These are phyloP conservation scores for Trifolium subterraneum DNA, from an alignment of 306 rosid species.

Conservation along the genomic window DNA sequence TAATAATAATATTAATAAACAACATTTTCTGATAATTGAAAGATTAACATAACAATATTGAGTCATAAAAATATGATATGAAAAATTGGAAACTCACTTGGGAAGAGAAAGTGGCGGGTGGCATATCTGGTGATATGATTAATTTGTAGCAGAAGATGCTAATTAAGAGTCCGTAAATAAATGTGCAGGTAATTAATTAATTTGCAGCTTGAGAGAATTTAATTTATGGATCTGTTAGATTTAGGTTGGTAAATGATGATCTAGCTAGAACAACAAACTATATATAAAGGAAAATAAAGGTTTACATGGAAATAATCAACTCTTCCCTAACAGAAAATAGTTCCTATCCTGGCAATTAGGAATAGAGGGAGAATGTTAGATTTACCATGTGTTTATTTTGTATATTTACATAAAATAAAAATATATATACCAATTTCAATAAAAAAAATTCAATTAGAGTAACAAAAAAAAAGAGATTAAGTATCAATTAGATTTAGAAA, in stretches of 20 bases:
- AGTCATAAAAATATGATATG: neutral
- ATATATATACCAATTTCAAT: too few species aligned
- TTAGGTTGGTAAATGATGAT: conserved; percentile 16
- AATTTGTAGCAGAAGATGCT: conserved; percentile 15
- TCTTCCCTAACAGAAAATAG: conserved; percentile 4
- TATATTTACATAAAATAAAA: neutral
- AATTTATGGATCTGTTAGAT: conserved; percentile 12
- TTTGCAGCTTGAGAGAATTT: conserved; percentile 31
- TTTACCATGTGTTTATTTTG: conserved; percentile 5
- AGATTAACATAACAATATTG: neutral
- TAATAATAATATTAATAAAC: neutral
- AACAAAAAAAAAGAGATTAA: too few species aligned
- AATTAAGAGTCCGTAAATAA: neutral
- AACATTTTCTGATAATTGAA: neutral
- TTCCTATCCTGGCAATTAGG: conserved; percentile 22
- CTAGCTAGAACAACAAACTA: neutral
- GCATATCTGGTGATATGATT: conserved; percentile 31
- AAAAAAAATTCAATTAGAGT: too few species aligned
- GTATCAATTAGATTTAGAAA: neutral
- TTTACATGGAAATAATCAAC: conserved; percentile 25
- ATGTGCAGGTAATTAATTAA: conserved; percentile 31
- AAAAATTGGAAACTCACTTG: conserved; percentile 35
- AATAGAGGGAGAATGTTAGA: conserved; percentile 1
- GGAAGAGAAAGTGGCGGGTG: conserved; percentile 25
- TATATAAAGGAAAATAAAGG: neutral